A percentile compares a stretch with the other conserved stretches of the same genome.
These are phyloP conservation scores for Acaromyces ingoldii DNA, from an alignment of 1,284 basidiomycete genomes.

Conservation along the genomic window DNA sequence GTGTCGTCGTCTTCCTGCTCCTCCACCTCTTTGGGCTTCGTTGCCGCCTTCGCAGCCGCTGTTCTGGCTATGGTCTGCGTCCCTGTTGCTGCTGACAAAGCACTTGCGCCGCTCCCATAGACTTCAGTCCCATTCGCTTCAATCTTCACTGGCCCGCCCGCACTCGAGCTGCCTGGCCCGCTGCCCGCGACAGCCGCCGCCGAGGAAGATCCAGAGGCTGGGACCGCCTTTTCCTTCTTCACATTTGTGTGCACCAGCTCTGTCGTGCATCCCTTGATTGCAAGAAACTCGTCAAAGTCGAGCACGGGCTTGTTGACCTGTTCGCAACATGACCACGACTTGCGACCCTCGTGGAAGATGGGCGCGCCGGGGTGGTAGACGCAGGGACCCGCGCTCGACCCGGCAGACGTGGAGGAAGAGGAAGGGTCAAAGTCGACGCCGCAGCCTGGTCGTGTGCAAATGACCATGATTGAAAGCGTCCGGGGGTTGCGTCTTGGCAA, in stretches of 20 bases:
- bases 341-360: slow-evolving; percentile 50
- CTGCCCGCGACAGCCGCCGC: too few species aligned
- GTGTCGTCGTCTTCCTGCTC: slow-evolving; percentile 22
- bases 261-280: slow-evolving; percentile 35
- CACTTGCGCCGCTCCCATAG: too few species aligned
- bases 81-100: too few species aligned
- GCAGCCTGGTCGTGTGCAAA: slow-evolving; percentile 46
- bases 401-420: background rate
- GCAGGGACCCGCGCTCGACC: slow-evolving; percentile 16
- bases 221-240: slow-evolving; percentile 19
- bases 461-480: slow-evolving; percentile 24
- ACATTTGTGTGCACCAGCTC: slow-evolving; percentile 30
- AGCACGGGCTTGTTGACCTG: slow-evolving; percentile 48
- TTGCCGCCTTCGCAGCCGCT: too few species aligned
- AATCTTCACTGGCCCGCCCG: too few species aligned
- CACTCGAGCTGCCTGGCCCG: too few species aligned
- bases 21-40: slow-evolving; percentile 11
- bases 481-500: too few species aligned
- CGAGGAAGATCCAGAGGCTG: too few species aligned
- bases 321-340: slow-evolving; percentile 51
- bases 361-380: slow-evolving; percentile 46
- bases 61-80: too few species aligned
- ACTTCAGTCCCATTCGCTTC: too few species aligned
- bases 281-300: slow-evolving; percentile 49
- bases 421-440: slow-evolving; percentile 33